phyloP scores from a whole-genome alignment of 306 rosid genomes.

The Gastrolobium villosum region DNA sequence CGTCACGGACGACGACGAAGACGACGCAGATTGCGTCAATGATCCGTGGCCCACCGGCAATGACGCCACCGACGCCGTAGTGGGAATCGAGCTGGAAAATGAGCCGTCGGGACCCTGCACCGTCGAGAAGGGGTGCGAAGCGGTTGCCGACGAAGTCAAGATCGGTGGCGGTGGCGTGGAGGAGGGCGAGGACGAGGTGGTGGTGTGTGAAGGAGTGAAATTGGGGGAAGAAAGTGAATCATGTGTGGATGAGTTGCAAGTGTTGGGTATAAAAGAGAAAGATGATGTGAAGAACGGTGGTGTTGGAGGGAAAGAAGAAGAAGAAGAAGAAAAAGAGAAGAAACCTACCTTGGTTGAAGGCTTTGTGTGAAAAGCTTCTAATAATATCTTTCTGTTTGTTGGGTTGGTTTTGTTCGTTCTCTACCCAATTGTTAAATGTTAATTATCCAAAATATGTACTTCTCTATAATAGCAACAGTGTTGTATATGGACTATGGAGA shows the following conservation, averaged over 20 bases:
- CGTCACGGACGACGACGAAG: slow-evolving; percentile 44
- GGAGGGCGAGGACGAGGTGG: slow-evolving; percentile 46
- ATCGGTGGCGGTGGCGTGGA: slow-evolving; percentile 47
- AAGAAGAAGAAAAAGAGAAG: slow-evolving; percentile 45
- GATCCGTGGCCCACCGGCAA: slow-evolving; percentile 59
- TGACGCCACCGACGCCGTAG: slow-evolving; percentile 50
- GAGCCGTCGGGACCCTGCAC: slow-evolving; percentile 56
- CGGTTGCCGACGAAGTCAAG: slow-evolving; percentile 51
- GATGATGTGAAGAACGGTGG: slow-evolving; percentile 43
- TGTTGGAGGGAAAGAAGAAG: slow-evolving; percentile 4
- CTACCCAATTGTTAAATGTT: background rate
- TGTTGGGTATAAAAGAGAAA: slow-evolving; percentile 60
- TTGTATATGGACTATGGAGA: too few relatives aligned
- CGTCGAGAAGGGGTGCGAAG: slow-evolving; percentile 50
- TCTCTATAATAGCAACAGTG: background rate
- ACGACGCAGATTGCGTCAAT: slow-evolving; percentile 50
- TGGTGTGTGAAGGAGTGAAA: slow-evolving; percentile 58
- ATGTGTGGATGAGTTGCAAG: slow-evolving; percentile 76
- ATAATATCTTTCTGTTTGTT: background rate
- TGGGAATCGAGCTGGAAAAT: slow-evolving; percentile 51
- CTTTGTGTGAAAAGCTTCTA: slow-evolving; percentile 54
- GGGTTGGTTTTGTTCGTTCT: background rate
- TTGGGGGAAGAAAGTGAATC: slow-evolving; percentile 52
- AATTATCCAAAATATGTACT: background rate
- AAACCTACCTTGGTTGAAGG: slow-evolving; percentile 69